These are phyloP conservation scores for Suillus tomentosus DNA, from an alignment of 768 basidiomycete species.

Conservation along the genomic window DNA sequence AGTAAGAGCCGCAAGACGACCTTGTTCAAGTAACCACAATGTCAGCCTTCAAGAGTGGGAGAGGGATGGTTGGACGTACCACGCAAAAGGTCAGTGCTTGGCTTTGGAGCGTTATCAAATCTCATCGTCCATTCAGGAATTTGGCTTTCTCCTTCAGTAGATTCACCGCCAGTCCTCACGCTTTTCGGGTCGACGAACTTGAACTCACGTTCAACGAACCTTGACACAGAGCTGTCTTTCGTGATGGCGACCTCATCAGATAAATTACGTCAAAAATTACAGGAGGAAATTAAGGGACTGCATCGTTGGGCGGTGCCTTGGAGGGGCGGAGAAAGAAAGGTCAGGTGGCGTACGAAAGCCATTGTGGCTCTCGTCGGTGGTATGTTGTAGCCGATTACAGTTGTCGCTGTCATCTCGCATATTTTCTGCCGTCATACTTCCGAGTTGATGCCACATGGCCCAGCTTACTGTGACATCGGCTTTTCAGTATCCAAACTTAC, in stretches of 20 bases:
- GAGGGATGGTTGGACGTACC: constrained; percentile 92
- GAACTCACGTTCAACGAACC: constrained; percentile 85
- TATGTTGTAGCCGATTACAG: constrained; percentile 52
- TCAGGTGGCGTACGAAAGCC: constrained; percentile 63
- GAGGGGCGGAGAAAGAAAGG: constrained; percentile 58
- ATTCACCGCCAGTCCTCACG: constrained; percentile 63
- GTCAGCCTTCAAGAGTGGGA: constrained; percentile 88
- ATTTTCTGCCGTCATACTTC: not conserved
- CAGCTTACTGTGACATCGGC: not conserved
- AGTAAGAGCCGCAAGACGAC: constrained; percentile 48
- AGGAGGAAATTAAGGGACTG: constrained; percentile 55
- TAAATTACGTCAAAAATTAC: constrained; percentile 48
- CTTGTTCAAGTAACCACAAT: constrained; percentile 38
- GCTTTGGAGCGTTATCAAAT: not conserved
- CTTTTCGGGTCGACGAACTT: constrained; percentile 95
- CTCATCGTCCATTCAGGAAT: constrained; percentile 57
- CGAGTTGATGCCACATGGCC: not conserved
- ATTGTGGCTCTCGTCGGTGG: constrained; percentile 67
- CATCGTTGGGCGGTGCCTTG: constrained; percentile 53
- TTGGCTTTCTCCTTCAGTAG: constrained; percentile 70
- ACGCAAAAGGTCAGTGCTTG: constrained; percentile 80
- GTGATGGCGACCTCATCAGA: constrained; percentile 71
- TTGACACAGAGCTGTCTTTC: constrained; percentile 93
- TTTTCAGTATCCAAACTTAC: not conserved
- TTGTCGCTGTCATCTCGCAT: not conserved